Evolutionary conservation across 345 rosid species (phyloP), one percentile per base, ranked within the genome.

Genomic region (Arabidopsis arenosa): DNA sequence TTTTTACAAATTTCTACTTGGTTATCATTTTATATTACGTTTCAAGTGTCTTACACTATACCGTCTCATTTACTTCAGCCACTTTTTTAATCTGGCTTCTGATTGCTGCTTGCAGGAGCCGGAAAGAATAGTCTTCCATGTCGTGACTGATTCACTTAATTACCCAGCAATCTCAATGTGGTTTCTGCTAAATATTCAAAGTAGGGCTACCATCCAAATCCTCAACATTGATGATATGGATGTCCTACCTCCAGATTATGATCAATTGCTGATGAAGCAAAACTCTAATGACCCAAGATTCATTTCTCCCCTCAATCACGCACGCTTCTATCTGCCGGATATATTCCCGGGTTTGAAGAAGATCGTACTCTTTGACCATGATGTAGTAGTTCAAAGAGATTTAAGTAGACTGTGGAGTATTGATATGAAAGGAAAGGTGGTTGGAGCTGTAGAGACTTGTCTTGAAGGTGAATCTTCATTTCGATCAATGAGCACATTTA

Each of bases 361-460:
- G 86, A 76, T 93, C 57, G 83, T 95, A 78, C 80, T 92, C 56
- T 76, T 93, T 23, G 99, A 95, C 81, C 94, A 95, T 75, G 98
- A 95, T 82, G 96, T 95, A 75, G 97, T 93, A 40, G 97, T 93
- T 76, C 94, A 88, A 78, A 86, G 82, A 70, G 98, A 93, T 79
- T 78, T 95, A 66, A 77, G 86, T 37, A 61, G 55, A 68, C 81
- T 95, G 68, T 95, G 96, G 96, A 86, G 78, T 83, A 70, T 85
- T 55, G 81, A 88, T 79, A 82, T 93, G 89, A 83, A 86, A 68
- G 93, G 94, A 49, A 93, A 87, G 78, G 99, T 90, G 43, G 80
- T 86, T 70, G 99, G 93, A 61, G 99, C 97, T 32, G 90, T 93
- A 21, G 94, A 89, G 85, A 95, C 96, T 47, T 95, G 99, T 80